Evolutionary conservation across 208 protist species (phyloP).

Genomic region (Leishmania mexicana): DNA sequence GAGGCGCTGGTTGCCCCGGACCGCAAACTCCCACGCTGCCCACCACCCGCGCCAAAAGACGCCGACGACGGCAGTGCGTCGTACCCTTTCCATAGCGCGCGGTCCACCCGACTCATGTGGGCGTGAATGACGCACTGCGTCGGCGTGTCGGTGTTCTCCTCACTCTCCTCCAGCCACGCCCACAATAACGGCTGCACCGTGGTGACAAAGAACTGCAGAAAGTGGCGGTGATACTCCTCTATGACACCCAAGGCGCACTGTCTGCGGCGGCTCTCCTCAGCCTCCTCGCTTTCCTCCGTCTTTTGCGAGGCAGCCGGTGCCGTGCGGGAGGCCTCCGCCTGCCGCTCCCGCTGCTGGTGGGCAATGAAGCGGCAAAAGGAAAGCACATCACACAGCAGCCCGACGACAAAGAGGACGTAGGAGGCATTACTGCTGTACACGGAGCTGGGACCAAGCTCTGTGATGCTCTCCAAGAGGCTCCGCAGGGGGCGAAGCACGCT

Average conservation of each 20-base stretch:
- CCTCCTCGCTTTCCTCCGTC: slow-evolving; percentile 1
- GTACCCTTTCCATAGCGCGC: slow-evolving; percentile 47
- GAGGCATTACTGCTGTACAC: slow-evolving; percentile 81
- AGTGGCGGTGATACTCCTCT: slow-evolving; percentile 20
- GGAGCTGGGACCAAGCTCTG: slow-evolving; percentile 63
- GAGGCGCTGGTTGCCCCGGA: not conserved
- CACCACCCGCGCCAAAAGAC: not conserved
- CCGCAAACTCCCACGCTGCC: not conserved
- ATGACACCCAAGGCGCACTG: slow-evolving; percentile 21
- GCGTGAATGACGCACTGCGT: slow-evolving; percentile 73
- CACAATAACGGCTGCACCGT: slow-evolving; percentile 45
- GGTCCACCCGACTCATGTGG: slow-evolving; percentile 57
- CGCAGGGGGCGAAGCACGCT: slow-evolving; percentile 57
- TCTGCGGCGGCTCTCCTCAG: slow-evolving; percentile 2
- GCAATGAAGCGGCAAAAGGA: slow-evolving; percentile 43
- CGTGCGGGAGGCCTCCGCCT: not conserved
- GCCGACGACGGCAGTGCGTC: not conserved
- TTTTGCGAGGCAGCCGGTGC: not conserved
- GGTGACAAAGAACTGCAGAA: slow-evolving; percentile 39
- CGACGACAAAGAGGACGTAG: slow-evolving; percentile 73
- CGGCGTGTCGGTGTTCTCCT: slow-evolving; percentile 66
- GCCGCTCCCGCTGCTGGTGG: slow-evolving; percentile 11
- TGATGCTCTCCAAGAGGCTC: slow-evolving; percentile 47
- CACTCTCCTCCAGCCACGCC: slow-evolving; percentile 61
- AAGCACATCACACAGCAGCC: slow-evolving; percentile 63